Evolutionary conservation across 2,329 filamentous ascomycete genomes (phyloP), one percentile per base, ranked within the genome.

Genomic region (Ophioceras dolichostomum): DNA sequence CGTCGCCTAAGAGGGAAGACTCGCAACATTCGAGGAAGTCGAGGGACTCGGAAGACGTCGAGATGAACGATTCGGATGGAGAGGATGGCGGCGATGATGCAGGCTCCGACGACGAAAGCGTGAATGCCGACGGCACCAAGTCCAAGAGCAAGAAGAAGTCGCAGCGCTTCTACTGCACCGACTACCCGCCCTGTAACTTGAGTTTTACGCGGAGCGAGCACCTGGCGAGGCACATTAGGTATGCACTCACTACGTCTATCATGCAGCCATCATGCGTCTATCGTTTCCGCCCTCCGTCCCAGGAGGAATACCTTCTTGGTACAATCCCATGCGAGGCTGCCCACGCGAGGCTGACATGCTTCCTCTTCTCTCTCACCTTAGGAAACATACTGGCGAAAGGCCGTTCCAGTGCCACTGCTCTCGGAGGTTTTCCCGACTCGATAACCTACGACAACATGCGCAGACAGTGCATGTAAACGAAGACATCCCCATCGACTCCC

Each of bases 381-480:
- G 87, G 50, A 96, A 96, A 73, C 91, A 98, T 53, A 98, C 91
- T 1, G 91, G 91, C 37, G 91, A 98, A 64, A 79, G 91, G 20
- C 91, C 91, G 0, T 98, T 96, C 51, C 83, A 93, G 58, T 98
- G 91, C 48, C 91, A 96, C 58, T 98, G 91, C 59, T 85, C 82
- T 3, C 76, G 91, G 36, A 76, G 87, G 39, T 98, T 98, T 56
- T 96, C 91, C 9, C 76, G 89, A 34, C 72, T 96, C 32, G 89
- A 98, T 58, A 98, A 98, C 53, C 65, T 98, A 36, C 78, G 91
- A 41, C 91, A 98, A 55, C 91, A 98, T 67, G 91, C 91, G 32
- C 88, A 95, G 58, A 96, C 91, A 0, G 91, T 98, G 1, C 91
- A 98, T 56, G 83, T 94, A 40, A 95, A 96, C 56, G 91, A 96